Evolutionary conservation across 352 stramenopile genomes (phyloP).

Genomic region (Phytophthora uliginosa): DNA sequence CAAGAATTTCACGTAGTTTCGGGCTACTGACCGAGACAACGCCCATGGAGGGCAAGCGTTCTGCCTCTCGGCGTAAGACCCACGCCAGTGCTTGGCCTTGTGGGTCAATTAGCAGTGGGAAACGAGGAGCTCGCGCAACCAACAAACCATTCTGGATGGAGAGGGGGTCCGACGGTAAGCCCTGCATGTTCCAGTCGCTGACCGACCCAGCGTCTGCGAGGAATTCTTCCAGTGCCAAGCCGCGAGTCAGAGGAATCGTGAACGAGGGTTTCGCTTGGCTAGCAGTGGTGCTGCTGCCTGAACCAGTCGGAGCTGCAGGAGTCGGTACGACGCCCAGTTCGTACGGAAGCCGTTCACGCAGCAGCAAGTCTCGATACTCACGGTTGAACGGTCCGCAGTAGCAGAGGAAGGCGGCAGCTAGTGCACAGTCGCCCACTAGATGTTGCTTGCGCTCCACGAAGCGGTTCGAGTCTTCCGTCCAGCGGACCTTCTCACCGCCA

Average conservation of each 20-base stretch:
- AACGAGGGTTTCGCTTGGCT: constrained; percentile 21
- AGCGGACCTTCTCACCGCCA: constrained; percentile 83
- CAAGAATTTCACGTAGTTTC: constrained; percentile 87
- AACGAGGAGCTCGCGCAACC: constrained; percentile 80
- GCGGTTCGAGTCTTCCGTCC: constrained; percentile 90
- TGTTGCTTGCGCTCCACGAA: constrained; percentile 87
- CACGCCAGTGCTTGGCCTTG: constrained; percentile 92
- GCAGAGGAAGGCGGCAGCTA: constrained; percentile 89
- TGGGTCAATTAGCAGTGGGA: constrained; percentile 91
- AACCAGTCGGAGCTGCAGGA: not conserved
- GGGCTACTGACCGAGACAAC: constrained; percentile 67
- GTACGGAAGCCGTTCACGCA: constrained; percentile 67
- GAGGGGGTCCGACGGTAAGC: constrained; percentile 87
- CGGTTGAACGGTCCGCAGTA: constrained; percentile 95
- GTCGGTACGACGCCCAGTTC: constrained; percentile 64
- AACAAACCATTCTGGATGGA: constrained; percentile 94
- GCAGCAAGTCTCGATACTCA: constrained; percentile 75
- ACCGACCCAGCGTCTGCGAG: constrained; percentile 82
- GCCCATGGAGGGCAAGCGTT: constrained; percentile 67
- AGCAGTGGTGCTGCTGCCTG: constrained; percentile 12
- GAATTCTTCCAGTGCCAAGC: constrained; percentile 78
- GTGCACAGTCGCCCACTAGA: constrained; percentile 89
- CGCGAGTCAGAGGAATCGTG: constrained; percentile 70
- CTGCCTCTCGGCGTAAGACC: constrained; percentile 80
- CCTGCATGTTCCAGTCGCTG: constrained; percentile 91